Conservation (phyloP, 176 grass and related monocot species). For the Zoysia japonica region DNA sequence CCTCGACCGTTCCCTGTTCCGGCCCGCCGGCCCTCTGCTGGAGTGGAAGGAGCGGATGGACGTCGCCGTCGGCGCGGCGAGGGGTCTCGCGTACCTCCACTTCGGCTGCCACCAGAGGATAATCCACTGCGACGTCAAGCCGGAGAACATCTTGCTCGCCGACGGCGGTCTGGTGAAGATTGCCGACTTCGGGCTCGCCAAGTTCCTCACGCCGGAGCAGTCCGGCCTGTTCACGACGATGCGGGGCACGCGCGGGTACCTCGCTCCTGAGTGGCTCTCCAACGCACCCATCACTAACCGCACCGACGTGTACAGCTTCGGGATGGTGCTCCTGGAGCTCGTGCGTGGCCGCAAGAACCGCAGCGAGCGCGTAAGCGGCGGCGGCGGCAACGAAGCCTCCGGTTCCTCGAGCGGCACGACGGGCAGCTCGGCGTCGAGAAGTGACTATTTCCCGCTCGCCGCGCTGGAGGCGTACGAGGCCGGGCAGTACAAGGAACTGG, state of each 20-base stretch:
- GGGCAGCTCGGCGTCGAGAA: constrained; percentile 20
- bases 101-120: constrained; percentile 75
- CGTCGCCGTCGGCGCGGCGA: constrained; percentile 65
- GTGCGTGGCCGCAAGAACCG: constrained; percentile 79
- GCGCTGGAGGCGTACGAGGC: constrained; percentile 66
- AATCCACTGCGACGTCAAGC: constrained; percentile 89
- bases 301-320: constrained; percentile 82
- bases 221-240: constrained; percentile 84
- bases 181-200: constrained; percentile 82
- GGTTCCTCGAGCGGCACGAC: constrained; percentile 28
- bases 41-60: constrained; percentile 71
- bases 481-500: constrained; percentile 55
- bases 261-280: constrained; percentile 81
- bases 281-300: constrained; percentile 79
- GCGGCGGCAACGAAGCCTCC: constrained; percentile 21
- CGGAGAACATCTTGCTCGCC: constrained; percentile 83
- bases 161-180: constrained; percentile 81
- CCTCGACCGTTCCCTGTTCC: constrained; percentile 69
- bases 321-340: constrained; percentile 79
- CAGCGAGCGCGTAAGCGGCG: constrained; percentile 47
- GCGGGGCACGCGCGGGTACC: constrained; percentile 82
- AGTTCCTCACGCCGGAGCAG: constrained; percentile 78
- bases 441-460: constrained; percentile 66
- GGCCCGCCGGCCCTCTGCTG: constrained; percentile 25
- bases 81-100: constrained; percentile 85